These are phyloP conservation scores for Dendrostoma leiphaemia DNA, from an alignment of 2,329 filamentous ascomycete genomes.

Conservation along the genomic window DNA sequence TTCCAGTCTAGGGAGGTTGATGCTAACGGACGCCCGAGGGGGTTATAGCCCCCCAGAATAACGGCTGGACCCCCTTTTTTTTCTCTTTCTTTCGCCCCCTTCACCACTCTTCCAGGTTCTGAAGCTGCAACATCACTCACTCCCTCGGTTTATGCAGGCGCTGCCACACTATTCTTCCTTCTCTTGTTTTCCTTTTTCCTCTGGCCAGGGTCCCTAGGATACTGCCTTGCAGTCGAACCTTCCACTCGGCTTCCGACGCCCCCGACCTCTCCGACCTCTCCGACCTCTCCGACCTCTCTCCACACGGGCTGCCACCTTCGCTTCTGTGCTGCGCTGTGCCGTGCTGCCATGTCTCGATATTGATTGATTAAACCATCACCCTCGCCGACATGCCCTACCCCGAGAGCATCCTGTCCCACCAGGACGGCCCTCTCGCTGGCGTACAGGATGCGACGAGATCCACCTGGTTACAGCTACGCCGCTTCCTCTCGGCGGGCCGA, in stretches of 20 bases:
- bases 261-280: too few species aligned
- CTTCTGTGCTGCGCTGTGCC: neutral
- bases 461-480: neutral
- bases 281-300: too few species aligned
- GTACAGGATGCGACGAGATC: neutral
- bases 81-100: neutral
- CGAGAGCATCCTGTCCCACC: slow-evolving; percentile 10
- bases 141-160: neutral
- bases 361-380: slow-evolving; percentile 3
- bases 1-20: neutral
- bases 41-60: too few species aligned
- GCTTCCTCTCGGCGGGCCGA: neutral
- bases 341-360: neutral
- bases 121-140: neutral
- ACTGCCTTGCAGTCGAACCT: too few species aligned
- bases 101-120: neutral
- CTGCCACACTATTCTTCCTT: too few species aligned
- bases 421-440: slow-evolving; percentile 8
- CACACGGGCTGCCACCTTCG: neutral
- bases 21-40: too few species aligned
- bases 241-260: too few species aligned
- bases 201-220: too few species aligned
- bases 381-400: slow-evolving; percentile 3
- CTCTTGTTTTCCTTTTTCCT: too few species aligned
- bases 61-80: neutral